phyloP scores from a whole-genome alignment of 306 rosid genomes.

The Lagenaria siceraria region DNA sequence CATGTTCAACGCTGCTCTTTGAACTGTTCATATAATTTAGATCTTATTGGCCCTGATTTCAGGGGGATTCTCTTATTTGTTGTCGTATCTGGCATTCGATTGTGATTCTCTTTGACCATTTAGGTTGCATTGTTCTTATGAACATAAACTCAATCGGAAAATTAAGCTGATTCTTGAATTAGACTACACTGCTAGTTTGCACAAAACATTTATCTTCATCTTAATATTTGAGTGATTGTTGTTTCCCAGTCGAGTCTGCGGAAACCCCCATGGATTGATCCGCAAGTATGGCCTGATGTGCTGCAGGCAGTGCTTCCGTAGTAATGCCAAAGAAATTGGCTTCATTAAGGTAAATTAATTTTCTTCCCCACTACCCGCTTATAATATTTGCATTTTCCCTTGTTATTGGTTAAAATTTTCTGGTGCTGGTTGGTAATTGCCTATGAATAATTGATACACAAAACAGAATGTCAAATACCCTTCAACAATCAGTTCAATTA shows the following conservation, averaged over 20 bases:
- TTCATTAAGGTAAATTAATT: slow-evolving; percentile 25
- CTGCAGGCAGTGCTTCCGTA: slow-evolving; percentile 59
- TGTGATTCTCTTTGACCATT: not conserved
- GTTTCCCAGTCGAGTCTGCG: slow-evolving; percentile 41
- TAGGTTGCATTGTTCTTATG: not conserved
- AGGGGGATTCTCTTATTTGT: not conserved
- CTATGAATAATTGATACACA: not conserved
- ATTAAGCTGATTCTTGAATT: not conserved
- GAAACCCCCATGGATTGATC: slow-evolving; percentile 46
- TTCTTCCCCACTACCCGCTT: not conserved
- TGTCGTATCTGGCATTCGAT: not conserved
- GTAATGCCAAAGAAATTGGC: slow-evolving; percentile 53
- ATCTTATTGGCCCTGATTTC: not conserved
- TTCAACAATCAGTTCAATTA: not conserved
- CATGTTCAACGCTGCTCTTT: not conserved
- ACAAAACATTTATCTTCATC: not conserved
- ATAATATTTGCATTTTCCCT: not conserved
- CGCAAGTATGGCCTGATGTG: slow-evolving; percentile 43
- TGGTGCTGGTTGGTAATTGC: not conserved
- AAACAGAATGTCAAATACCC: not conserved
- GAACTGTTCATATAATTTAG: not conserved
- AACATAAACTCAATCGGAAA: not conserved
- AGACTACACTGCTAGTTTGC: not conserved
- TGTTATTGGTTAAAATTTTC: not conserved
- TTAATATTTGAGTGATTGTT: not conserved